These are phyloP conservation scores for Hymenoscyphus linearis DNA, from an alignment of 2,329 filamentous ascomycete species.

Conservation along the genomic window DNA sequence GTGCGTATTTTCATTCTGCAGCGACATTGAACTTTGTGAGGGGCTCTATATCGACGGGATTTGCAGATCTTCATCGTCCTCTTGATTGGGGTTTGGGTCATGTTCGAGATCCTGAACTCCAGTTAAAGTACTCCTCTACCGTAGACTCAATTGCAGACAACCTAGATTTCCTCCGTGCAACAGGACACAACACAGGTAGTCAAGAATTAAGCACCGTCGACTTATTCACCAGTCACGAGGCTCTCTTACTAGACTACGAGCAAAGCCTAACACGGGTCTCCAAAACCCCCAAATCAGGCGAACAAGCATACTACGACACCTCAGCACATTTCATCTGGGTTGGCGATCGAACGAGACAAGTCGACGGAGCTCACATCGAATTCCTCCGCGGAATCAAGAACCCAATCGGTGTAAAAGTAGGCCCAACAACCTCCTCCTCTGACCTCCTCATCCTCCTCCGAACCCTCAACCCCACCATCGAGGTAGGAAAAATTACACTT, in stretches of 20 bases:
- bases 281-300: constrained; percentile 48
- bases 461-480: constrained; percentile 74
- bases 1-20: constrained; percentile 92
- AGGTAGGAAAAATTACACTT: constrained; percentile 88
- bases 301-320: constrained; percentile 76
- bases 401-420: constrained; percentile 94
- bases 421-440: constrained; percentile 70
- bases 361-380: constrained; percentile 90
- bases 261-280: constrained; percentile 76
- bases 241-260: constrained; percentile 90
- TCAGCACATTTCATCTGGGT: constrained; percentile 98
- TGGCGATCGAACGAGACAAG: constrained; percentile 89
- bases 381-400: constrained; percentile 97
- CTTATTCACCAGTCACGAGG: constrained; percentile 93
- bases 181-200: constrained; percentile 80
- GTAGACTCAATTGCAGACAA: constrained; percentile 85
- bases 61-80: constrained; percentile 89
- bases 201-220: constrained; percentile 81
- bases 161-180: constrained; percentile 87
- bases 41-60: constrained; percentile 74
- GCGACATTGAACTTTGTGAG: constrained; percentile 92
- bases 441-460: constrained; percentile 79
- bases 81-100: constrained; percentile 94
- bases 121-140: constrained; percentile 79
- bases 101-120: constrained; percentile 75